Evolutionary conservation across 495 filamentous ascomycete species (phyloP), one percentile per base, ranked within the genome.

Genomic region (Apiosordaria backusii): DNA sequence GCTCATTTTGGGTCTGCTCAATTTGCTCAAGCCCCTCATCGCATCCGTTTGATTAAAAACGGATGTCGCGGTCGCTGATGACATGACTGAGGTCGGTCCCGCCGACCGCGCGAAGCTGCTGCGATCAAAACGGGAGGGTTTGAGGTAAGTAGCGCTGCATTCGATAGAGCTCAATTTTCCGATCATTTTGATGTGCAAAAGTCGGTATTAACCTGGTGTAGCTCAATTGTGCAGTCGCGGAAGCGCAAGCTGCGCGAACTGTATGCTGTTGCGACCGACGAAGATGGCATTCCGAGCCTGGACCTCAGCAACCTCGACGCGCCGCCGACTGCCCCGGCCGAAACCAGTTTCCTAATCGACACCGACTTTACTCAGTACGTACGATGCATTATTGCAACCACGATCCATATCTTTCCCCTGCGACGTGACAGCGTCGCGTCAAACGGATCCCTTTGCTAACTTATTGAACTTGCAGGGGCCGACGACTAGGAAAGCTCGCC

Each of bases 221-320:
- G 90, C 83, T 86, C 83, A 82, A 89, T 88, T 84, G 83, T 87
- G 81, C 79, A 77, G 79, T 89, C 89, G 80, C 89, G 90, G 73
- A 91, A 92, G 84, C 88, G 89, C 76, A 93, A 93, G 79, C 81
- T 96, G 74, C 87, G 86, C 71, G 89, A 92, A 80, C 85, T 96
- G 71, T 93, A 88, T 81, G 79, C 83, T 65, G 81, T 86, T 76
- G 81, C 85, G 71, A 77, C 82, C 68, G 81, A 78, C 72, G 68
- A 77, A 60, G 75, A 80, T 75, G 76, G 68, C 70, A 76, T 81
- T 67, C 77, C 78, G 58, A 75, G 75, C 71, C 71, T 75, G 70
- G 79, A 78, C 71, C 75, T 76, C 63, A 72, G 65, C 73, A 74
- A 78, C 67, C 72, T 74, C 24, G 79, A 80, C 77, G 87, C 77